Percentiles rank a stretch among this genome's conserved stretches.
These are phyloP conservation scores for Colletotrichum sansevieriae DNA, from an alignment of 2,329 filamentous ascomycete species.

Conservation along the genomic window DNA sequence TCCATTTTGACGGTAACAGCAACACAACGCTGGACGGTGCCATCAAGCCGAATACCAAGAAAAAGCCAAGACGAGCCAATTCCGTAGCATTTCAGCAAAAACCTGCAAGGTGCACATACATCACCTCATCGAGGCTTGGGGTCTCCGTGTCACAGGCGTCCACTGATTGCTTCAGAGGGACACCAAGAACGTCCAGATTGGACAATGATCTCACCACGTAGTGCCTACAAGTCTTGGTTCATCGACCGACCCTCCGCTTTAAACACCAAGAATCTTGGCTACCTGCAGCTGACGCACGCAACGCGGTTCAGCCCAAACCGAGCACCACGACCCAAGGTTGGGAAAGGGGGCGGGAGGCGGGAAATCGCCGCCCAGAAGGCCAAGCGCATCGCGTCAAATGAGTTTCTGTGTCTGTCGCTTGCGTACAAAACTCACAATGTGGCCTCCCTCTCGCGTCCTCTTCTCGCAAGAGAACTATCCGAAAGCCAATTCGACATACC, in stretches of 20 bases:
- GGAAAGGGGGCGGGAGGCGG: not conserved
- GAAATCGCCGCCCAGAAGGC: slow-evolving; percentile 34
- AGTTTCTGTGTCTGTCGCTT: not conserved
- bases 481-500: not conserved
- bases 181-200: not conserved
- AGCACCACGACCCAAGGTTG: slow-evolving; percentile 8
- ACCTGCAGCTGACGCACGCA: slow-evolving; percentile 34
- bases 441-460: not conserved
- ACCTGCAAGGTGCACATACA: not conserved
- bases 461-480: not conserved
- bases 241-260: slow-evolving; percentile 3
- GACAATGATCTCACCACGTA: slow-evolving; percentile 23
- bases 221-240: not conserved
- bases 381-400: slow-evolving; percentile 25
- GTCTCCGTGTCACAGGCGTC: not conserved
- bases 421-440: slow-evolving; percentile 5
- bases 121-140: too few relatives aligned
- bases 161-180: not conserved
- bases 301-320: slow-evolving; percentile 16
- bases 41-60: slow-evolving; percentile 25
- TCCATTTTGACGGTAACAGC: slow-evolving; percentile 13
- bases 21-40: slow-evolving; percentile 1
- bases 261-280: slow-evolving; percentile 40
- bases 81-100: not conserved
- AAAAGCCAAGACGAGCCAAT: slow-evolving; percentile 26